Evolutionary conservation across 768 basidiomycete species (phyloP).

Genomic region (Lentinula raphanica): DNA sequence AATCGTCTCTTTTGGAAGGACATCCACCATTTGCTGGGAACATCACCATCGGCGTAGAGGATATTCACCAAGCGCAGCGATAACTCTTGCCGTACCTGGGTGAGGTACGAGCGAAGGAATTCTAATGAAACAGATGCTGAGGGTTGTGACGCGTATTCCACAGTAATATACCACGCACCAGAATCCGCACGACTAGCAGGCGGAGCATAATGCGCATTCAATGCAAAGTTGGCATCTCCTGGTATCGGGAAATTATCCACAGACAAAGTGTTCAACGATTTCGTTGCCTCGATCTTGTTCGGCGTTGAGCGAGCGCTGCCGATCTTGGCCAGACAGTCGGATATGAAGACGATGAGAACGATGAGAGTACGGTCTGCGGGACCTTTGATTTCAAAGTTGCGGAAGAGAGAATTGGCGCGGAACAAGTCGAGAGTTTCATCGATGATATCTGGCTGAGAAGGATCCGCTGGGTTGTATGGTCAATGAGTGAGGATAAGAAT

Average conservation of each 20-base stretch:
- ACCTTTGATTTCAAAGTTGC: conserved; percentile 99
- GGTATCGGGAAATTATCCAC: conserved; percentile 93
- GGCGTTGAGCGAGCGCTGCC: conserved; percentile 64
- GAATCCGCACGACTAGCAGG: conserved; percentile 74
- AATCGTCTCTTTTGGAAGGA: conserved; percentile 96
- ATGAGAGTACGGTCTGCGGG: conserved; percentile 94
- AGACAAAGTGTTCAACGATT: conserved; percentile 84
- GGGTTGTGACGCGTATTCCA: background rate
- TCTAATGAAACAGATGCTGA: conserved; percentile 41
- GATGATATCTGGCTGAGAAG: conserved; percentile 78
- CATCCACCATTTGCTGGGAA: conserved; percentile 99
- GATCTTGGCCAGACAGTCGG: conserved; percentile 92
- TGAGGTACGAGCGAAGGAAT: conserved; percentile 84
- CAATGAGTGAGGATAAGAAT: no score
- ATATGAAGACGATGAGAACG: conserved; percentile 95
- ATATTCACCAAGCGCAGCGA: conserved; percentile 81
- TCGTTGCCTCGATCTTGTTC: conserved; percentile 79
- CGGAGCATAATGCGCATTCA: conserved; percentile 87
- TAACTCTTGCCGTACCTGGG: conserved; percentile 90
- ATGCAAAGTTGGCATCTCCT: conserved; percentile 89
- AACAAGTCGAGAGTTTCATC: conserved; percentile 97
- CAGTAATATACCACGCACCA: conserved; percentile 44
- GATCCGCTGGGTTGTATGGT: no score
- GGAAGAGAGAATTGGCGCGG: conserved; percentile 97
- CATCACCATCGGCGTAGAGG: conserved; percentile 88